Evolutionary conservation across 116 monocot species (phyloP).

Genomic region (Zostera marina): DNA sequence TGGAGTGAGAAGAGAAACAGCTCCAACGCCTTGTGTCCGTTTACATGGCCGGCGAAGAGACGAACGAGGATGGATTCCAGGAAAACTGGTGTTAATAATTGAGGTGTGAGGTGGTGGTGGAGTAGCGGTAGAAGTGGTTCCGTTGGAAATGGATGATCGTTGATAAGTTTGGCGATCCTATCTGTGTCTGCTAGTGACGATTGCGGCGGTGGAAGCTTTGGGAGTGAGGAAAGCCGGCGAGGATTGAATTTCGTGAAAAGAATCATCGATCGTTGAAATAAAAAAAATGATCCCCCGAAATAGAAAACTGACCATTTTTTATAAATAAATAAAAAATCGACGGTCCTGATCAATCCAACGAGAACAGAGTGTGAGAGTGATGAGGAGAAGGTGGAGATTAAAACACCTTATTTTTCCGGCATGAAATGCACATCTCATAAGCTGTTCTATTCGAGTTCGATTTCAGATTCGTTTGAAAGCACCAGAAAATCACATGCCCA

Average conservation of each 20-base stretch:
- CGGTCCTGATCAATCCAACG: no score
- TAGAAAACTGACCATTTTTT: no score
- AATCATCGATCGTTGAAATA: no score
- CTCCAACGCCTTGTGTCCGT: slow-evolving; percentile 17
- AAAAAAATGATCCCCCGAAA: no score
- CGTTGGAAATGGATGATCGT: slow-evolving; percentile 20
- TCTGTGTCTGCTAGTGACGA: slow-evolving; percentile 8
- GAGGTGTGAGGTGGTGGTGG: slow-evolving; percentile 10
- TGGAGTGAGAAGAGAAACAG: slow-evolving; percentile 32
- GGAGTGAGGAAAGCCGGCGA: no score
- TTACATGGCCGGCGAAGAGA: slow-evolving; percentile 26
- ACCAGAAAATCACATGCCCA: background rate
- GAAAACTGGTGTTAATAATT: slow-evolving; percentile 10
- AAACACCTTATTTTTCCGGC: no score
- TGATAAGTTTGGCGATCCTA: slow-evolving; percentile 31
- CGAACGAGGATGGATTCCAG: slow-evolving; percentile 38
- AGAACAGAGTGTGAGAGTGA: no score
- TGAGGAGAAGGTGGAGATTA: no score
- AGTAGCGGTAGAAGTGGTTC: slow-evolving; percentile 15
- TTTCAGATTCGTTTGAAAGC: background rate
- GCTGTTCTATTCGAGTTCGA: background rate
- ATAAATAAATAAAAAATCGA: no score
- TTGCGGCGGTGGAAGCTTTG: no score
- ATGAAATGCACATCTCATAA: background rate
- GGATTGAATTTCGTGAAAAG: no score